Conservation (phyloP, 1,139 yeast genomes). For the Sugiyamaella sp. region DNA sequence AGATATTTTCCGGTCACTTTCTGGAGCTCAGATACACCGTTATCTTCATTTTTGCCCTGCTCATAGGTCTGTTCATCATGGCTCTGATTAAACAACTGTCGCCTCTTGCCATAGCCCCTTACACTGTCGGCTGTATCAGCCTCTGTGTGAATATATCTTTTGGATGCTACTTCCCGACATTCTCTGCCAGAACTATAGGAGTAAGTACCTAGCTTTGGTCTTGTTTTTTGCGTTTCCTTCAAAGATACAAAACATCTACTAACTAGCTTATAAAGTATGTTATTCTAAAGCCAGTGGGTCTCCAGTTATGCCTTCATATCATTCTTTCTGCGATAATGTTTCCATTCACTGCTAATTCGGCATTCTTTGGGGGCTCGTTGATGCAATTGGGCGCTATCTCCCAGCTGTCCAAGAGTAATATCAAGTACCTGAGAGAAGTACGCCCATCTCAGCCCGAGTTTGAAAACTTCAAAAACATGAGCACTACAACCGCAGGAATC, state of each 20-base stretch:
- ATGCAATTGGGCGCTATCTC: constrained; percentile 25
- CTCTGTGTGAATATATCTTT: constrained; percentile 29
- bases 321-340: constrained; percentile 31
- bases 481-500: constrained; percentile 18
- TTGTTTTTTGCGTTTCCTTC: no score
- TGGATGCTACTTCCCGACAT: constrained; percentile 33
- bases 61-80: constrained; percentile 25
- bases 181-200: constrained; percentile 32
- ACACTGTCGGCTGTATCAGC: constrained; percentile 31
- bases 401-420: constrained; percentile 25
- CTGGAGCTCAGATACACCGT: constrained; percentile 32
- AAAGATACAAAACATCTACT: neutral
- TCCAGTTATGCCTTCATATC: constrained; percentile 33
- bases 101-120: constrained; percentile 25
- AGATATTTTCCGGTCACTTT: constrained; percentile 34
- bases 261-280: constrained; percentile 12
- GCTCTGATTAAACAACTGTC: constrained; percentile 19
- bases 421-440: constrained; percentile 21
- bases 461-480: constrained; percentile 21
- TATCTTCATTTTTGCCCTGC: constrained; percentile 34
- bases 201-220: no score
- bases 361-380: constrained; percentile 28
- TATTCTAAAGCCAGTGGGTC: constrained; percentile 34
- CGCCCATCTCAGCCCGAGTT: constrained; percentile 30
- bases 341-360: constrained; percentile 37